These are phyloP conservation scores for Vachellia pachyceras DNA, from an alignment of 306 rosid genomes.

Conservation along the genomic window DNA sequence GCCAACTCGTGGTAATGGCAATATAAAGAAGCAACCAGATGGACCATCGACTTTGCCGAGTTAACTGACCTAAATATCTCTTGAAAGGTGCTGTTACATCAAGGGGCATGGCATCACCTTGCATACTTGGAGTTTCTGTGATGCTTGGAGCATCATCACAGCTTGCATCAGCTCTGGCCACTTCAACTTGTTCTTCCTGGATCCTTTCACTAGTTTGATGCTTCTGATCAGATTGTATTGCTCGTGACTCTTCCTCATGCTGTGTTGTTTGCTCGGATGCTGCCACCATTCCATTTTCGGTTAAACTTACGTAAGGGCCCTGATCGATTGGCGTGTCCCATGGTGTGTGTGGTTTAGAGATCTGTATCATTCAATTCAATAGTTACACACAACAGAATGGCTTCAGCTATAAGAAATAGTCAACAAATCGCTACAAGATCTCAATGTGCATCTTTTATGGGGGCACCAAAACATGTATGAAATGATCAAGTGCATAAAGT, in stretches of 20 bases:
- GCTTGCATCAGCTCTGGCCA: constrained; percentile 36
- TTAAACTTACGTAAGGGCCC: constrained; percentile 78
- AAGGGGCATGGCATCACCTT: constrained; percentile 37
- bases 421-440: constrained; percentile 13
- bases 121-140: constrained; percentile 29
- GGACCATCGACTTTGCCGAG: constrained; percentile 65
- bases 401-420: constrained; percentile 36
- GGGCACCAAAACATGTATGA: neutral
- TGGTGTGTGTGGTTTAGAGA: constrained; percentile 46
- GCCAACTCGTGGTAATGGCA: constrained; percentile 83
- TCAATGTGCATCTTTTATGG: constrained; percentile 20
- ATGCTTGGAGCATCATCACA: constrained; percentile 25
- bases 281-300: constrained; percentile 86
- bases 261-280: constrained; percentile 58
- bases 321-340: constrained; percentile 67
- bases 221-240: constrained; percentile 30
- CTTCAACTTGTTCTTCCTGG: constrained; percentile 33
- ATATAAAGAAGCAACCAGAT: constrained; percentile 78
- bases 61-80: constrained; percentile 58
- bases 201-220: constrained; percentile 36
- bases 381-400: constrained; percentile 39
- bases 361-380: constrained; percentile 48
- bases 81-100: constrained; percentile 49
- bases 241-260: constrained; percentile 47
- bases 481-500: neutral